phyloP scores from a whole-genome alignment of 257 asterid species.

The Echites panduratus region DNA sequence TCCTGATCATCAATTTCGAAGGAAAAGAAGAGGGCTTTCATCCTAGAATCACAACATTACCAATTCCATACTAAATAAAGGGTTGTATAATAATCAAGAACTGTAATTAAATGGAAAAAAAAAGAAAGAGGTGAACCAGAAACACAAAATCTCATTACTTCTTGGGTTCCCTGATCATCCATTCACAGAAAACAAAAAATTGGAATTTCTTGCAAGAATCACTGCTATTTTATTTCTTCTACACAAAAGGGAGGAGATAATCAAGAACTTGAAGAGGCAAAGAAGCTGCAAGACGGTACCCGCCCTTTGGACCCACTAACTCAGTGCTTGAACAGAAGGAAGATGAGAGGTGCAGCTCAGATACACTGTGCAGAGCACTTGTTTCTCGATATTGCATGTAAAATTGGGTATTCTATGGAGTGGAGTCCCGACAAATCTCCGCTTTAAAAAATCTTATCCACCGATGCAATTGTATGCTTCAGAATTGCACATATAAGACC shows the following conservation, averaged over 20 bases:
- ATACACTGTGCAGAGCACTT: not conserved
- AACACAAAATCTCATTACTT: not conserved
- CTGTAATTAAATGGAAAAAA: not conserved
- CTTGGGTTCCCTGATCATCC: not conserved
- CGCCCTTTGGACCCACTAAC: not conserved
- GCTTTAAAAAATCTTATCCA: conserved; percentile 16
- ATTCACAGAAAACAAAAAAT: not conserved
- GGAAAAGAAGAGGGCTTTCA: too few species aligned
- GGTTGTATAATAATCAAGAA: not conserved
- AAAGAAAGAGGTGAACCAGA: not conserved
- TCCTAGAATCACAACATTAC: not conserved
- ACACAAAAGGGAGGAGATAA: not conserved
- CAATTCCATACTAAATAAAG: not conserved
- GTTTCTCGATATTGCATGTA: not conserved
- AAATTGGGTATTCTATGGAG: too few species aligned
- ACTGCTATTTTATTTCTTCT: not conserved
- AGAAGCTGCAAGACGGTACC: not conserved
- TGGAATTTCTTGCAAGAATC: not conserved
- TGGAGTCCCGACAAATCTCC: too few species aligned
- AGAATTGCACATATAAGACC: not conserved
- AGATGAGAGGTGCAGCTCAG: not conserved
- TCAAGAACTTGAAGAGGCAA: too few species aligned
- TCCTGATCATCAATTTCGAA: not conserved
- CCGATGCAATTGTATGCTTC: not conserved
- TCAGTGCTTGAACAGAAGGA: not conserved